Evolutionary conservation across 305 asterid genomes (phyloP), one percentile per base, ranked within the genome.

Genomic region (Nicotiana rustica): DNA sequence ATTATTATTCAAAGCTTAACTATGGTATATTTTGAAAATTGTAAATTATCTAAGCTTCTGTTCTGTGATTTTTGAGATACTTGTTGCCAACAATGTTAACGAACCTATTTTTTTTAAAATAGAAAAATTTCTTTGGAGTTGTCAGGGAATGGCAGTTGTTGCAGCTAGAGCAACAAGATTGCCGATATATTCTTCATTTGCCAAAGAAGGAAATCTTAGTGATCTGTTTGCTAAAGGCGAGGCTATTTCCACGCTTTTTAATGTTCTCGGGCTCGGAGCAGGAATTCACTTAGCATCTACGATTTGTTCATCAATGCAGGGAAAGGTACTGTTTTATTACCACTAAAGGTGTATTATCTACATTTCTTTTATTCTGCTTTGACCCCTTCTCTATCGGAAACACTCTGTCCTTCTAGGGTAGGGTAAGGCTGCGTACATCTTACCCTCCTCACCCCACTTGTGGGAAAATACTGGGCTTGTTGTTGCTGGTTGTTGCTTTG

Each of bases 161-260:
- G 99, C 99, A 66, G 98, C 99, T 87, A 90, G 99, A 91, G 98
- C 98, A 33, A 96, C 99, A 33, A 92, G 98, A 85, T 88, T 96
- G 88, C 98, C 99, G 64, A 91, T 96, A 85, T 94, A 96, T 87
- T 94, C 98, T 85, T 90, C 98, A 14, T 96, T 96, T 86, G 98
- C 98, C 81, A 96, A 94, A 90, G 99, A 94, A 93, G 98, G 99
- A 79, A 96, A 96, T 89, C 94, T 96, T 82, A 96, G 99, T 71
- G 99, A 96, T 86, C 95, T 96, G 85, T 96, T 94, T 82, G 98
- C 98, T n/a, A 96, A 96, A 89, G 99, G 98, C 6, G 98, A 96
- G 86, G 99, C 98, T 66, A 94, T 96, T 83, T 96, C 99, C 31
- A 96, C 98, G 41, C 85, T 96, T 89, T 94, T 90, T 81, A 96